Evolutionary conservation across 2,329 filamentous ascomycete genomes (phyloP), one percentile per base, ranked within the genome.

Genomic region (Verticillium dahliae): DNA sequence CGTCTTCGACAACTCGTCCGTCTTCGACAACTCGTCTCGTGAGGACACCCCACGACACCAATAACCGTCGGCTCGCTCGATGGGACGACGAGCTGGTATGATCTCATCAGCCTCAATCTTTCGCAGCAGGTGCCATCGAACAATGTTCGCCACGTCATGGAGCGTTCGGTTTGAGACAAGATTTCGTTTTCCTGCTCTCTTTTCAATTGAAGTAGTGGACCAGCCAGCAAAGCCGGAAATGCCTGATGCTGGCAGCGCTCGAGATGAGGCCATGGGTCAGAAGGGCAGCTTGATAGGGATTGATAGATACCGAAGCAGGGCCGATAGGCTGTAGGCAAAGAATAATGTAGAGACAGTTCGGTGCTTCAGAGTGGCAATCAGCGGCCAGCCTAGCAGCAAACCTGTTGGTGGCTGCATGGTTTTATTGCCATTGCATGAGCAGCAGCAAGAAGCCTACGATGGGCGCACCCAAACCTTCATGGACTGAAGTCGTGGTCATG

Each of bases 21-120:
- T 59, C 58, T 61, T 33, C 5, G 69, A 70, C 15, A 76, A 68
- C 64, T 80, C 76, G 4, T 76, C 74, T 38, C 66, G 69, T 41
- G 69, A 70, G 54, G 60, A 31, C 73, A 73, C 38, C 74, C 70
- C 18, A 76, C 72, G 60, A 73, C 60, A 14, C 55, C 34, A 31
- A 56, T 59, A 39, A 61, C 33, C 5, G 61, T 52, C 4, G 64
- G 59, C 45, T 80, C 78, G 39, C 78, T 76, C 18, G 83, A 80
- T 11, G 83, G 82, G 11, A 86, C 71, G 59, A 52, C 80, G 78
- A 39, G 78, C 76, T n/a, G 83, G 80, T 13, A 83, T 82, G 74
- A 86, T 84, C 72, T 88, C 84, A 59, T 86, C 82, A 0, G 79
- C 84, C 63, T 87, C 83, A 60, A 83, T 76, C 56, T 78, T 78